Conservation (phyloP, 2,329 filamentous ascomycete genomes). For the Fusarium hainanense region DNA sequence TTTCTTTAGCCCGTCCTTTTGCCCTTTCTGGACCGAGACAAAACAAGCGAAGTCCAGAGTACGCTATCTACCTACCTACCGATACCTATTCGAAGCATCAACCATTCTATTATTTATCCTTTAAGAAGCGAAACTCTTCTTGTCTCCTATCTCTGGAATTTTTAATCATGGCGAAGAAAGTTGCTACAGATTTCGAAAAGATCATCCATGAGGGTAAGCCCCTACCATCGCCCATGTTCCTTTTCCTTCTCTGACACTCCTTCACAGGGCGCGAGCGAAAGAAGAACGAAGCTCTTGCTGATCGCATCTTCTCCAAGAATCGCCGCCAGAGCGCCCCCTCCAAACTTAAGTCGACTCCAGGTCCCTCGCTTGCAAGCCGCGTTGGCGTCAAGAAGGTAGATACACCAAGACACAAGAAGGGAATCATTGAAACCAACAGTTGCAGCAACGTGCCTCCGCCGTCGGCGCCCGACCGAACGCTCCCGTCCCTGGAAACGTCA, state of each 20-base stretch:
- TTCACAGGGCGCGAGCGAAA: conserved; percentile 71
- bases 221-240: neutral
- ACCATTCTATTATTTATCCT: neutral
- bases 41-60: conserved; percentile 18
- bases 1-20: neutral
- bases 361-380: conserved; percentile 74
- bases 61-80: neutral
- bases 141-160: neutral
- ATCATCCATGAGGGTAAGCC: conserved; percentile 64
- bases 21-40: conserved; percentile 9
- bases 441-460: conserved; percentile 41
- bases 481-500: conserved; percentile 64
- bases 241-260: neutral
- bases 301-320: conserved; percentile 74
- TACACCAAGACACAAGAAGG: conserved; percentile 14
- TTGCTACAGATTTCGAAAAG: conserved; percentile 64
- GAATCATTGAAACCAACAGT: conserved; percentile 21
- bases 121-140: neutral
- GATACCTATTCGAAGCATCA: neutral
- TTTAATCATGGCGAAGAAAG: conserved; percentile 56
- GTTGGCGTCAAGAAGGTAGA: conserved; percentile 78
- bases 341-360: conserved; percentile 57
- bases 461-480: conserved; percentile 35
- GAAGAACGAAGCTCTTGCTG: conserved; percentile 77
- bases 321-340: conserved; percentile 68